These are phyloP conservation scores for Bidens hawaiensis DNA, from an alignment of 140 eudicot species.

Conservation along the genomic window DNA sequence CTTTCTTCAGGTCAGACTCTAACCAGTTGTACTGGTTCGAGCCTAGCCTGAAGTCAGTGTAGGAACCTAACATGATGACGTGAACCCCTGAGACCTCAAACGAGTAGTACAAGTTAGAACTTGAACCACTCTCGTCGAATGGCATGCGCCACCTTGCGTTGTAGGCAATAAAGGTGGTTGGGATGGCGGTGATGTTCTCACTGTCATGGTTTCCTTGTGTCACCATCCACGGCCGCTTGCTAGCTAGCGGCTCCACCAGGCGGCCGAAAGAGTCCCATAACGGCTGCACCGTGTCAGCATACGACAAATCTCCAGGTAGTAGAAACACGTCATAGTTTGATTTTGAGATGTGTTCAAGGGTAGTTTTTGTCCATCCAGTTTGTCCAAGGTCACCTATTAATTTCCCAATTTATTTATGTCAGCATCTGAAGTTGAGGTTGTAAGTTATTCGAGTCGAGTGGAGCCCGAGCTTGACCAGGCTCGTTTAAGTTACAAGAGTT, in stretches of 20 bases:
- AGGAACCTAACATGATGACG: slow-evolving; percentile 72
- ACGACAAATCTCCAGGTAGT: slow-evolving; percentile 78
- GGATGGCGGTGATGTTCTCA: slow-evolving; percentile 35
- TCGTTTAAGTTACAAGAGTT: too few relatives aligned
- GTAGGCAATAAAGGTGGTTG: slow-evolving; percentile 46
- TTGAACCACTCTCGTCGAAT: slow-evolving; percentile 57
- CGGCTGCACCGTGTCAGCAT: slow-evolving; percentile 48
- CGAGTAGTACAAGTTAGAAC: slow-evolving; percentile 66
- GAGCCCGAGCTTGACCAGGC: too few relatives aligned
- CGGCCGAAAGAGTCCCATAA: slow-evolving; percentile 79
- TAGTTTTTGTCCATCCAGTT: slow-evolving; percentile 67
- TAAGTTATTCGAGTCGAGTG: too few relatives aligned
- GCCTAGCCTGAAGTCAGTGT: slow-evolving; percentile 39
- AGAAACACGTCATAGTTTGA: slow-evolving; percentile 56
- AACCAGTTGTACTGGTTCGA: slow-evolving; percentile 63
- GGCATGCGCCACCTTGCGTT: slow-evolving; percentile 96
- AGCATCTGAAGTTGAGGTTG: not conserved
- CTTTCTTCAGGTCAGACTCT: slow-evolving; percentile 40
- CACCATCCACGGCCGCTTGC: slow-evolving; percentile 85
- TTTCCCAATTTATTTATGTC: not conserved
- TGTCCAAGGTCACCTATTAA: slow-evolving; percentile 78
- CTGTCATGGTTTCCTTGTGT: slow-evolving; percentile 81
- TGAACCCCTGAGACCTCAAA: slow-evolving; percentile 68
- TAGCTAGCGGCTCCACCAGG: slow-evolving; percentile 58
- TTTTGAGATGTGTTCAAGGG: slow-evolving; percentile 57